phyloP scores from a whole-genome alignment of 1,284 basidiomycete genomes.

The Pholiota adiposa region DNA sequence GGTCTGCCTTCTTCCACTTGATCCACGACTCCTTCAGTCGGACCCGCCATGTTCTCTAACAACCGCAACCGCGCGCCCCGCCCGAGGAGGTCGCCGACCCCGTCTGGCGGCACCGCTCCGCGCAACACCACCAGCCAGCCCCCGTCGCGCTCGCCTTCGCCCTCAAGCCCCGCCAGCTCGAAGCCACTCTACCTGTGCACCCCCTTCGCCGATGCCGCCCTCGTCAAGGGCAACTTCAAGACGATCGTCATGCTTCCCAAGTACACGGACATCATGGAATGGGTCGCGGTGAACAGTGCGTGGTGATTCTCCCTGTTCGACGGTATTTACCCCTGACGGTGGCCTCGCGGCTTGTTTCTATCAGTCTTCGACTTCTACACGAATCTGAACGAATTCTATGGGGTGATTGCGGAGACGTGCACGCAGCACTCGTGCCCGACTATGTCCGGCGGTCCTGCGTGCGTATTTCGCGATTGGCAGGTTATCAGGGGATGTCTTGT shows the following conservation, averaged over 20 bases:
- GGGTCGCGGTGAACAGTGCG: conserved; percentile 97
- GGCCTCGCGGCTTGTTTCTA: neutral
- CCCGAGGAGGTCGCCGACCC: conserved; percentile 69
- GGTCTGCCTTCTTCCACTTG: conserved; percentile 24
- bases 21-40: conserved; percentile 6
- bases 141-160: conserved; percentile 52
- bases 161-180: conserved; percentile 29
- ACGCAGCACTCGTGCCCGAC: conserved; percentile 89
- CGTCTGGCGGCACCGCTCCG: conserved; percentile 51
- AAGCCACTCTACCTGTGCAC: conserved; percentile 91
- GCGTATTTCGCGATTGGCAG: conserved; percentile 39
- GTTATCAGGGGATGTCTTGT: neutral
- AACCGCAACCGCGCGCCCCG: conserved; percentile 56
- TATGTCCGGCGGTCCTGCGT: conserved; percentile 92
- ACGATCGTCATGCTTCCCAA: conserved; percentile 97
- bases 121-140: conserved; percentile 37
- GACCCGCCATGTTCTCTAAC: conserved; percentile 18
- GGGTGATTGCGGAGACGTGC: conserved; percentile 92
- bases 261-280: conserved; percentile 96
- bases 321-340: neutral
- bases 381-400: conserved; percentile 98
- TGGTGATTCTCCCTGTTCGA: conserved; percentile 18
- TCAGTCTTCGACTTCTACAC: conserved; percentile 94
- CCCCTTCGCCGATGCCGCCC: conserved; percentile 93
- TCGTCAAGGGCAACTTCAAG: conserved; percentile 99